These are phyloP conservation scores for Hypoxylon sp. DNA, from an alignment of 2,329 filamentous ascomycete genomes.

Conservation along the genomic window DNA sequence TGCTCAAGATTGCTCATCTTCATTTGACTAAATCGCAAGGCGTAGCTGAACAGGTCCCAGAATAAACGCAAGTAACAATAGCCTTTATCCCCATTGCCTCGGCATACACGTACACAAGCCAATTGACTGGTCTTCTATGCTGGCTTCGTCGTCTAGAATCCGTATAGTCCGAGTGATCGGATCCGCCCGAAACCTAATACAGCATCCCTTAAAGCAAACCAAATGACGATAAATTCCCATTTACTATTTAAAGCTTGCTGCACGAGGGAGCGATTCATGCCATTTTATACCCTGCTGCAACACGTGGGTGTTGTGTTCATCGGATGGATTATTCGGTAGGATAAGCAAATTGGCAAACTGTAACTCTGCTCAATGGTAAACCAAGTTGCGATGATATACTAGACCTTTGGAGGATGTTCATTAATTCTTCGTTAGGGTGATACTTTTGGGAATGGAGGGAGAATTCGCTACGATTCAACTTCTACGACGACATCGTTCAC, in stretches of 20 bases:
- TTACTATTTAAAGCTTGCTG: conserved; percentile 23
- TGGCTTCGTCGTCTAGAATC: too few species aligned
- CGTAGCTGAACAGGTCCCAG: neutral
- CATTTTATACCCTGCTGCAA: conserved; percentile 7
- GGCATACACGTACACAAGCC: too few species aligned
- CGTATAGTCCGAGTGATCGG: conserved; percentile 9
- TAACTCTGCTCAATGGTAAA: too few species aligned
- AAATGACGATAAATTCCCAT: conserved; percentile 4
- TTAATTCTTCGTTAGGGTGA: too few species aligned
- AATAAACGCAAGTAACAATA: conserved; percentile 7
- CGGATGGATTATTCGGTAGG: conserved; percentile 2
- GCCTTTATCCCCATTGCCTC: conserved; percentile 5
- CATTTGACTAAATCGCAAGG: neutral
- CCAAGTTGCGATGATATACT: too few species aligned
- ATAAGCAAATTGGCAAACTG: too few species aligned
- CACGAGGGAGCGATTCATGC: conserved; percentile 1
- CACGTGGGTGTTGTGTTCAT: conserved; percentile 9
- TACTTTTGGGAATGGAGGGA: too few species aligned
- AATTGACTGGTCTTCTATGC: too few species aligned
- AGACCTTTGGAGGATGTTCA: too few species aligned
- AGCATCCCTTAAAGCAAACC: conserved; percentile 9
- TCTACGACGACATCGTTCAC: too few species aligned
- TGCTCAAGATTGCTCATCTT: neutral
- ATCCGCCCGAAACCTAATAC: neutral
- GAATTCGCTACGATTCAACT: too few species aligned